phyloP scores from a whole-genome alignment of 2,329 filamentous ascomycete genomes.

The Penicillium sp. region DNA sequence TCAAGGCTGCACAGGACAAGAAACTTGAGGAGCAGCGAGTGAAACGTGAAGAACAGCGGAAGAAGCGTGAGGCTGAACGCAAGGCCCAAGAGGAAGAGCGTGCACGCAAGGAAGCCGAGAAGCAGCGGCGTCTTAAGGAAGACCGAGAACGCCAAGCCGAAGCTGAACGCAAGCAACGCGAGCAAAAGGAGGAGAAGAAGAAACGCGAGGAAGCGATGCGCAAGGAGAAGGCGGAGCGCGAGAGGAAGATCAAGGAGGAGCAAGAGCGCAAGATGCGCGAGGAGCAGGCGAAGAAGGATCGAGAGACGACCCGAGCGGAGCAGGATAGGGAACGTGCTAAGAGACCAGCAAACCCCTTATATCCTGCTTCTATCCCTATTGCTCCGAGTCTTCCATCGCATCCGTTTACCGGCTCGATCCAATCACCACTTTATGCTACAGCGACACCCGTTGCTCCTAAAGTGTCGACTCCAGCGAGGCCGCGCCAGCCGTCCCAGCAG shows the following conservation, averaged over 20 bases:
- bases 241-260: constrained; percentile 64
- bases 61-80: constrained; percentile 85
- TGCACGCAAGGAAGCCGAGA: constrained; percentile 79
- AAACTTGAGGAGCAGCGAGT: constrained; percentile 75
- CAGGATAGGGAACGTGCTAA: constrained; percentile 43
- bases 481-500: constrained; percentile 76
- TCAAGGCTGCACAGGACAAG: constrained; percentile 72
- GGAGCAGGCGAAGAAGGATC: constrained; percentile 56
- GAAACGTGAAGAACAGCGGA: constrained; percentile 85
- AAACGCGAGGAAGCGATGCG: constrained; percentile 69
- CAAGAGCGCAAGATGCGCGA: constrained; percentile 56
- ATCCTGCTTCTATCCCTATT: constrained; percentile 54
- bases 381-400: constrained; percentile 56
- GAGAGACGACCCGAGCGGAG: constrained; percentile 51
- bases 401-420: constrained; percentile 51
- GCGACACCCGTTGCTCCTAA: constrained; percentile 82
- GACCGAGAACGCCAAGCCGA: constrained; percentile 84
- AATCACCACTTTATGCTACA: constrained; percentile 75
- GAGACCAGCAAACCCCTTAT: constrained; percentile 54
- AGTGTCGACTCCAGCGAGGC: constrained; percentile 73
- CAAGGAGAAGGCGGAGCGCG: constrained; percentile 68
- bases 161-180: constrained; percentile 76
- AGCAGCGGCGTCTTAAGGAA: constrained; percentile 73
- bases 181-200: constrained; percentile 81
- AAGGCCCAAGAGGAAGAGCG: constrained; percentile 89